Conservation (phyloP, 1,139 yeast species). For the Starmera stellimalicola region DNA sequence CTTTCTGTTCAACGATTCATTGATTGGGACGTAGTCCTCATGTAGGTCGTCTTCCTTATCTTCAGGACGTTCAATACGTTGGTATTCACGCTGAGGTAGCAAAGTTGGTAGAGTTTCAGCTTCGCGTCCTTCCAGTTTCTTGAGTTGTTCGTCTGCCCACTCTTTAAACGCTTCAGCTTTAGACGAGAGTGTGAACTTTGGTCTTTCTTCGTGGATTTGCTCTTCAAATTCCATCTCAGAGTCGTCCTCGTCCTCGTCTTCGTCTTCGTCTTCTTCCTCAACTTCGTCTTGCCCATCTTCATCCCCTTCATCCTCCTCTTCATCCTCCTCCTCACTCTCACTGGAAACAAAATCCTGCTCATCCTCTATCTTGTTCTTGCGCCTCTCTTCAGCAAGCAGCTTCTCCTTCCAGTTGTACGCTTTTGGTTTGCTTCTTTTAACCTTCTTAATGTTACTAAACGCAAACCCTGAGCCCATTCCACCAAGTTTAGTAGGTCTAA, state of each 20-base stretch:
- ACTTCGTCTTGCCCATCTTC: conserved; percentile 8
- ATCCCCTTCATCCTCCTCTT: conserved; percentile 17
- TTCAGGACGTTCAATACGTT: conserved; percentile 45
- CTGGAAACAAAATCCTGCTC: conserved; percentile 34
- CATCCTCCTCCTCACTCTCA: conserved; percentile 20
- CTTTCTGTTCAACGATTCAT: conserved; percentile 45
- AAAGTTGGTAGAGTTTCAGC: conserved; percentile 41
- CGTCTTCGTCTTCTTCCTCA: conserved; percentile 11
- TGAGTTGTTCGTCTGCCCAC: conserved; percentile 42
- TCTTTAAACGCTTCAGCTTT: conserved; percentile 39
- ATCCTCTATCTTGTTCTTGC: conserved; percentile 29
- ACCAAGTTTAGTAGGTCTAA: conserved; percentile 56
- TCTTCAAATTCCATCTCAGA: conserved; percentile 13
- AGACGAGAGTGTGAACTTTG: conserved; percentile 15
- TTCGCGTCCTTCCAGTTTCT: conserved; percentile 50
- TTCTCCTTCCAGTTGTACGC: conserved; percentile 51
- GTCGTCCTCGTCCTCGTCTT: conserved; percentile 15
- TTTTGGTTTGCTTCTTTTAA: conserved; percentile 35
- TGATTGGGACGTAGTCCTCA: conserved; percentile 46
- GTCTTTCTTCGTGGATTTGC: conserved; percentile 15
- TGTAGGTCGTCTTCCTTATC: conserved; percentile 57
- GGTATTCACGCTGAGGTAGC: conserved; percentile 25
- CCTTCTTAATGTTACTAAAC: conserved; percentile 46
- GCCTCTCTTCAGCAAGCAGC: conserved; percentile 37
- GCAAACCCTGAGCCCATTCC: conserved; percentile 63